Evolutionary conservation across 2,329 filamentous ascomycete genomes (phyloP).

Genomic region (Trichoderma sp.): DNA sequence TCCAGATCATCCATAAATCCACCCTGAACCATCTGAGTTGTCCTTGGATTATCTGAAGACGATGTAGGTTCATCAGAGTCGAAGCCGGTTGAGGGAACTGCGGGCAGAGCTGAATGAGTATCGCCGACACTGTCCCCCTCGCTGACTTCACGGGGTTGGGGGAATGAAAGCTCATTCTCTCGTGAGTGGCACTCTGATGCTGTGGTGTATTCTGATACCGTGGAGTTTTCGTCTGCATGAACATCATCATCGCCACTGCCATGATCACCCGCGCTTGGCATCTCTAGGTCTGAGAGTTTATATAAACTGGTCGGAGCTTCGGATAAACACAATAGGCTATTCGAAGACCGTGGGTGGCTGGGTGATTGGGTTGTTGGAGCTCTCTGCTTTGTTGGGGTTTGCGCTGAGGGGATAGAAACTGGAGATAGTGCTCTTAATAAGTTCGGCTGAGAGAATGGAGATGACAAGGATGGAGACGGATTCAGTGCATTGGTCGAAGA

Average conservation of each 20-base stretch:
- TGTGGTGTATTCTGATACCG: background rate
- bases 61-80: background rate
- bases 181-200: background rate
- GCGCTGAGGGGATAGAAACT: background rate
- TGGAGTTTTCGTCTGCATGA: too few relatives aligned
- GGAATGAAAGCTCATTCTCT: background rate
- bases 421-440: background rate
- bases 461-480: background rate
- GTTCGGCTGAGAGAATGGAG: background rate
- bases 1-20: background rate
- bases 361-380: background rate
- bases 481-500: background rate
- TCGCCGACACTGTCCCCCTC: background rate
- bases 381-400: background rate
- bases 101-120: background rate
- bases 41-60: background rate
- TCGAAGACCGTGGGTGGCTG: background rate
- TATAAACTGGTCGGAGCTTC: background rate
- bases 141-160: background rate
- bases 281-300: background rate
- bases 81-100: background rate
- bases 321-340: background rate
- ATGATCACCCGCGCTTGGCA: background rate
- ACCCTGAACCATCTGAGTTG: background rate
- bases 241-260: background rate